phyloP scores from a whole-genome alignment of 1,284 basidiomycete species.

The Porogramme epimiltina region DNA sequence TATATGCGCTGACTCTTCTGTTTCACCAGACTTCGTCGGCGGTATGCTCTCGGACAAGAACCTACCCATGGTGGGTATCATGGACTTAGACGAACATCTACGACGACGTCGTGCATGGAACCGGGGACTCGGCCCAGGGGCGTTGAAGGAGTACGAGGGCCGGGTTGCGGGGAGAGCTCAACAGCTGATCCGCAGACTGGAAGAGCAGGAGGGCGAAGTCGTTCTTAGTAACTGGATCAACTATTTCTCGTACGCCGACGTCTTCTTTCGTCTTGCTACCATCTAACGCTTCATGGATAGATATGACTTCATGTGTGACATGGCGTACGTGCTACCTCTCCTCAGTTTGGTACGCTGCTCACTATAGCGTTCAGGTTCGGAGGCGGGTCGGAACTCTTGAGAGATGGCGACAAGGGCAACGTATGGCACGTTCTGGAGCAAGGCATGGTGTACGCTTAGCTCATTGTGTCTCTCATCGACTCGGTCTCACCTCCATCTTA shows the following conservation, averaged over 20 bases:
- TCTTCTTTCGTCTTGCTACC: background rate
- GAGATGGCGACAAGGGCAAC: constrained; percentile 19
- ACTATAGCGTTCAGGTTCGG: constrained; percentile 21
- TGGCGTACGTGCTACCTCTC: constrained; percentile 21
- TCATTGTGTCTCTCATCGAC: background rate
- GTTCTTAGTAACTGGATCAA: constrained; percentile 50
- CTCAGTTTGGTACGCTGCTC: background rate
- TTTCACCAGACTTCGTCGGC: constrained; percentile 4
- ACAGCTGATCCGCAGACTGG: constrained; percentile 42
- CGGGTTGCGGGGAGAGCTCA: constrained; percentile 37
- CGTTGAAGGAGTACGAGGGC: constrained; percentile 54
- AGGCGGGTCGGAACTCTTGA: constrained; percentile 24
- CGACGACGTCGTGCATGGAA: constrained; percentile 55
- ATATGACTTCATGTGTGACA: constrained; percentile 31
- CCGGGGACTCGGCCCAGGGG: constrained; percentile 47
- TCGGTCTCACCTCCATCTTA: background rate
- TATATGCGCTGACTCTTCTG: too few relatives aligned
- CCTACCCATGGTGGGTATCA: constrained; percentile 27
- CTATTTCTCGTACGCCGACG: constrained; percentile 51
- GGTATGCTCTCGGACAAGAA: constrained; percentile 11
- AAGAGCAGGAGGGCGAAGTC: constrained; percentile 32
- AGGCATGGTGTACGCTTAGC: constrained; percentile 9
- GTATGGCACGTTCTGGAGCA: constrained; percentile 14
- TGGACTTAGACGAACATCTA: constrained; percentile 42
- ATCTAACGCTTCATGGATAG: background rate